These are phyloP conservation scores for Phyllosticta paracitricarpa DNA, from an alignment of 2,329 filamentous ascomycete genomes.

Conservation along the genomic window DNA sequence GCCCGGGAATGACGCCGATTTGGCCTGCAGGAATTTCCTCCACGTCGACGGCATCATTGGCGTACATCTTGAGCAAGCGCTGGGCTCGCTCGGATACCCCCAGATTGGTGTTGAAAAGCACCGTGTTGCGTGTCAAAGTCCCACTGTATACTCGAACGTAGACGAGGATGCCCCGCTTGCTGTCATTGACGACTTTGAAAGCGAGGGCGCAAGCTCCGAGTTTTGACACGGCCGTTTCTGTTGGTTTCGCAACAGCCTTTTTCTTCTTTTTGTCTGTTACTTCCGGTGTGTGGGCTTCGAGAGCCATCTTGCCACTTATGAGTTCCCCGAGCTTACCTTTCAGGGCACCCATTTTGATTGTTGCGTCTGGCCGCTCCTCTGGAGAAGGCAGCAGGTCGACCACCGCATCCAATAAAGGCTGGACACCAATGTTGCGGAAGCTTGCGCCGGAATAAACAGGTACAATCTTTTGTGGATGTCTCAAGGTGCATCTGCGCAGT, in stretches of 20 bases:
- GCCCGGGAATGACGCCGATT: conserved; percentile 84
- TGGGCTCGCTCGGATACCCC: conserved; percentile 69
- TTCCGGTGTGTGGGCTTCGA: conserved; percentile 8
- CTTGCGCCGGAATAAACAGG: conserved; percentile 88
- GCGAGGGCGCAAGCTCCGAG: conserved; percentile 60
- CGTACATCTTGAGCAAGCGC: conserved; percentile 80
- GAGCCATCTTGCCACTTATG: conserved; percentile 26
- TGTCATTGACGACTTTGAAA: conserved; percentile 91
- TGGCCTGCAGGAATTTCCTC: conserved; percentile 72
- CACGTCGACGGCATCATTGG: conserved; percentile 76
- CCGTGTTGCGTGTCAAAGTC: conserved; percentile 59
- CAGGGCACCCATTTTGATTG: conserved; percentile 56
- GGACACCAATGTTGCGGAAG: conserved; percentile 87
- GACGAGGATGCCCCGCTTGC: conserved; percentile 75
- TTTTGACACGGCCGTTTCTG: conserved; percentile 40
- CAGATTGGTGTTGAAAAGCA: conserved; percentile 81
- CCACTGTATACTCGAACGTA: conserved; percentile 91
- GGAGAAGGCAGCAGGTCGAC: conserved; percentile 81
- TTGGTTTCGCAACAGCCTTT: conserved; percentile 2
- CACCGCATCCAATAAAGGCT: conserved; percentile 81
- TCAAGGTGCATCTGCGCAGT: conserved; percentile 61
- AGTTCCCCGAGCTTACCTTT: conserved; percentile 44
- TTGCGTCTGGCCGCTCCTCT: conserved; percentile 65
- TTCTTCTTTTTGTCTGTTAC: conserved; percentile 11
- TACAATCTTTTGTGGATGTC: conserved; percentile 61